These are phyloP conservation scores for Verbascum thapsus DNA, from an alignment of 257 asterid genomes.

Conservation along the genomic window DNA sequence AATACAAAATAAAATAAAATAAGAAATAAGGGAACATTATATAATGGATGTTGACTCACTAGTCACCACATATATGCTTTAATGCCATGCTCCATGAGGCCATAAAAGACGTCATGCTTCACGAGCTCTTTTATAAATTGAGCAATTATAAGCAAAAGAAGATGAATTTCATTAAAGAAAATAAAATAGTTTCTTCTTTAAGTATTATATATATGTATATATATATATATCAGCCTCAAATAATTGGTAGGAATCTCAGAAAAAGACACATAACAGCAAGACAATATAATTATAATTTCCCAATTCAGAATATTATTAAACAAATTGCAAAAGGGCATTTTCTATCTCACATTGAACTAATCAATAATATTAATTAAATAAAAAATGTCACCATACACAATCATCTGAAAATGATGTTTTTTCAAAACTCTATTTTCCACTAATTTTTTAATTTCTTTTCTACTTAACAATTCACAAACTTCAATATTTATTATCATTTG, in stretches of 20 bases:
- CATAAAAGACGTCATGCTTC: slow-evolving; percentile 8
- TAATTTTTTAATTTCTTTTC: background rate
- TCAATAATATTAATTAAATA: too few relatives aligned
- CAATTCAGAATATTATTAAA: slow-evolving; percentile 12
- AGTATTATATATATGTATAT: background rate
- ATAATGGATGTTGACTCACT: slow-evolving; percentile 3
- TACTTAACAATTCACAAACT: background rate
- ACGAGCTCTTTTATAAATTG: too few relatives aligned
- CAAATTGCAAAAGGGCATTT: too few relatives aligned
- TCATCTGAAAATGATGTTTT: slow-evolving; percentile 21
- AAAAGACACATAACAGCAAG: slow-evolving; percentile 32
- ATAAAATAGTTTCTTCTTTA: background rate
- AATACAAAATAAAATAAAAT: too few relatives aligned
- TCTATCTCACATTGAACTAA: too few relatives aligned
- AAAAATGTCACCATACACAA: background rate
- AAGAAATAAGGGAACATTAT: background rate
- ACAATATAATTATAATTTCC: slow-evolving; percentile 9
- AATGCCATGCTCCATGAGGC: slow-evolving; percentile 7
- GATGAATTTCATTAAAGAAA: background rate
- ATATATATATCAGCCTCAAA: background rate
- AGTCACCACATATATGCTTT: background rate
- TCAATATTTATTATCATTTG: slow-evolving; percentile 18
- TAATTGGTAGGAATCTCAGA: slow-evolving; percentile 4
- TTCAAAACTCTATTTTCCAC: background rate
- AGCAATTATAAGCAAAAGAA: background rate